Base-by-base conservation (phyloP, 768 basidiomycete species). In the Thelephora aurantiotincta region DNA sequence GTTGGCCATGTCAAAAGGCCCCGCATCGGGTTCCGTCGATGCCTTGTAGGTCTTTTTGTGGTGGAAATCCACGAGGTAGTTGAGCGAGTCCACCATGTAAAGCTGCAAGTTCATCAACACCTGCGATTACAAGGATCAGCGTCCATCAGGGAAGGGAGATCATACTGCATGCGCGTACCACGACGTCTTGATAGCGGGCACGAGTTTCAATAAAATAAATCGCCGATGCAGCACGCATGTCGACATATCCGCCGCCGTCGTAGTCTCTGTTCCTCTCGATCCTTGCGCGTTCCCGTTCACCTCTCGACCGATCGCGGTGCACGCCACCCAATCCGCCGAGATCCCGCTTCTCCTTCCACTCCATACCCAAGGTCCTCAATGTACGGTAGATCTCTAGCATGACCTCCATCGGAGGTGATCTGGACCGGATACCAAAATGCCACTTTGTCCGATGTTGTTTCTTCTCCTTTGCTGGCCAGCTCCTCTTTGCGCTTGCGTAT, bases 331-430 rank as follows among this genome's bases (percentile, higher is more conserved):
- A 58, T 4, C 82, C 80, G 1, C 84, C 85, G 1, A 89, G 63
- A 50, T 77, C 78, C 52, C 73, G 75, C 71, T 96, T 96, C 68
- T 85, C 80, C 62, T 88, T 88, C 96, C 96, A 99, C 64, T 99
- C 90, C 89, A 98, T 94, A 13, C 84, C 88, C 16, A 97, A 70
- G 50, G 80, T 70, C 65, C 84, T 83, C 44, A 99, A 67, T 37
- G 93, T 96, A 51, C 87, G 71, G 65, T 99, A 98, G 45, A 99
- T 96, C 72, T 97, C 94, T 20, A 96, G 67, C 93, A 99, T 97
- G 19, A 99, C 94, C 63, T 99, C 96, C 88, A 98, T 94, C 18
- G 93, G 96, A 30, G 92, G 89, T 49, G 81, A 85, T 50, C 93
- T 74, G 55, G 88, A 92, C 30, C 96, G 75, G 35, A 99, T 98